Evolutionary conservation across 805 yeast genomes (phyloP), one percentile per base, ranked within the genome.

Genomic region (Wickerhamomyces canadensis): DNA sequence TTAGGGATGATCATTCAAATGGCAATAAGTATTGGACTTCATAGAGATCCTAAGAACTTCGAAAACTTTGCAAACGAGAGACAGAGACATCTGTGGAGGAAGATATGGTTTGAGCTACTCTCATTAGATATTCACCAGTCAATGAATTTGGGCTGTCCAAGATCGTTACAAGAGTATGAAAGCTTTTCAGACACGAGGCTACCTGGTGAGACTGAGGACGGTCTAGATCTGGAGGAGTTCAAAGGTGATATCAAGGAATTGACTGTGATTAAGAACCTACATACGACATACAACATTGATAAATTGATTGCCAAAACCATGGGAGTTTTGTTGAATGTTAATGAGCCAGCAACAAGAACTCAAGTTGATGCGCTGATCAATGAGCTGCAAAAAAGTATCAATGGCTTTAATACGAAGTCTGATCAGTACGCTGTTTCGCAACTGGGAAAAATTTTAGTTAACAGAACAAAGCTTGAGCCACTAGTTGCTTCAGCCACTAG

Each of bases 21-120:
- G 82, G 84, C 81, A 0, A 67, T 74, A 37, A 68, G 80, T 27
- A 67, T 80, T 44, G 89, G 88, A 0, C 52, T 81, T 19, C 80
- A 81, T 52, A 65, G 87, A 47, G 88, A 81, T 44, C 87, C 88
- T 1, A 70, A 66, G 32, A 62, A 63, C 27, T 75, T 76, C 46
- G 67, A 69, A 12, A 68, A 66, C 42, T 56, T 67, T 35, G 61
- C 59, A 22, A 57, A 62, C 19, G 67, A 61, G 29, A 54, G 55
- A 33, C 58, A 62, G 36, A 59, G 67, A 37, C 75, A 76, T 43
- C 55, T 77, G 7, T 66, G 80, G 69, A 61, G 84, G 43, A 78
- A 78, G 46, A 62, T 76, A 1, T 78, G 84, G 84, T 67, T 58
- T 53, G 68, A 65, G 16, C 52, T 76, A 22, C 54, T 60, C 4